Evolutionary conservation across 306 rosid species (phyloP), one percentile per base, ranked within the genome.

Genomic region (Argentina anserina): DNA sequence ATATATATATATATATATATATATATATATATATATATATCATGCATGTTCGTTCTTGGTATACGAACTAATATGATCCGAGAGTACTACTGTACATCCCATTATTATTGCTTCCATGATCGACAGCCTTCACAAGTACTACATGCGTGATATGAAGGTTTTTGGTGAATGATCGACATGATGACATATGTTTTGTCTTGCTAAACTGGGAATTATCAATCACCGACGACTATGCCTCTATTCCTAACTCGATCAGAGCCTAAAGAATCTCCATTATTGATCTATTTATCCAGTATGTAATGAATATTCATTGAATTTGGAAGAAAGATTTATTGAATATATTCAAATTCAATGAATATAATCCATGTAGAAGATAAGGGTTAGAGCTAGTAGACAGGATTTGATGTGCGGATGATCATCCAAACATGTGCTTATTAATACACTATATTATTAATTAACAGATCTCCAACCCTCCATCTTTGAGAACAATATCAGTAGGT

Each of bases 301-400:
- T 45, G n/a, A 40, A 2, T 40, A 45, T 45, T 45, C 70, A 63
- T 33, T 65, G 78, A 65, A 75, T 14, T 28, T 55, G 66, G 6
- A 66, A 65, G 10, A 29, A 43, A 40, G 25, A 20, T n/a, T n/a
- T n/a, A 41, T 39, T 8, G 46, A 18, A 52, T 47, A 14, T 29
- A 37, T 8, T 37, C 43, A 40, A 40, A 9, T 40, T 40, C 43
- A 40, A 40, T 40, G 43, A 40, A n/a, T n/a, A n/a, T 33, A 33
- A 33, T 33, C 36, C 36, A 33, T 33, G 36, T 33, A 33, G 36
- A 33, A 33, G 36, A 33, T 2, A 33, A 33, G 36, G n/a, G n/a
- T n/a, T n/a, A n/a, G n/a, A n/a, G n/a, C n/a, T n/a, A n/a, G 36
- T 33, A 33, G 36, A 33, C 36, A 33, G 3, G 36, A 33, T 2